Evolutionary conservation across 768 basidiomycete species (phyloP).

Genomic region (Goffeauzyma gilvescens): DNA sequence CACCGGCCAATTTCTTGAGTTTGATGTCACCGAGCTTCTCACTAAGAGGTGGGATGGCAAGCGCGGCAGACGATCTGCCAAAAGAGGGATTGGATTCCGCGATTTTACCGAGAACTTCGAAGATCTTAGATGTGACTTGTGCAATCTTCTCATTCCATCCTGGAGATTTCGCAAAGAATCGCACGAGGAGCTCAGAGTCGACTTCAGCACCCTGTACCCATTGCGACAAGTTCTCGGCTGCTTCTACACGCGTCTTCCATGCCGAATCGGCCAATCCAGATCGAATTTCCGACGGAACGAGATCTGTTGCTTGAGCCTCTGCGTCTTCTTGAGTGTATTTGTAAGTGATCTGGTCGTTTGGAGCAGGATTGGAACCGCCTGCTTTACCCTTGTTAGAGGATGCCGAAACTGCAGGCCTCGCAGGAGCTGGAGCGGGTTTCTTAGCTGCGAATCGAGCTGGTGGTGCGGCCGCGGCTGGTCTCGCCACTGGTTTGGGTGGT

Average conservation of each 20-base stretch:
- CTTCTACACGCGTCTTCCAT: constrained; percentile 81
- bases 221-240: constrained; percentile 59
- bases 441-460: background rate
- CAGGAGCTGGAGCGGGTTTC: constrained; percentile 32
- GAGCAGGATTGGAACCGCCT: constrained; percentile 35
- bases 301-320: constrained; percentile 51
- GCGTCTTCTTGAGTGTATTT: constrained; percentile 84
- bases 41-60: constrained; percentile 59
- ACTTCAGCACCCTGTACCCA: constrained; percentile 55
- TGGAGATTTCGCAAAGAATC: constrained; percentile 65
- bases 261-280: constrained; percentile 64
- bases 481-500: background rate
- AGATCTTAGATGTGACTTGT: constrained; percentile 79
- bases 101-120: constrained; percentile 51
- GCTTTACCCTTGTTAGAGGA: constrained; percentile 35
- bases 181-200: constrained; percentile 73
- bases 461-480: too few relatives aligned
- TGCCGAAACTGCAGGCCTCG: constrained; percentile 20
- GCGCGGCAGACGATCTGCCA: constrained; percentile 61
- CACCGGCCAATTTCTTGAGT: constrained; percentile 86
- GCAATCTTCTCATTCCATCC: constrained; percentile 93
- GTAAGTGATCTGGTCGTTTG: constrained; percentile 73
- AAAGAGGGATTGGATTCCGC: constrained; percentile 67
- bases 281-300: constrained; percentile 52
- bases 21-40: constrained; percentile 96